Conservation (phyloP, 2,329 filamentous ascomycete genomes). For the Claviceps monticola region DNA sequence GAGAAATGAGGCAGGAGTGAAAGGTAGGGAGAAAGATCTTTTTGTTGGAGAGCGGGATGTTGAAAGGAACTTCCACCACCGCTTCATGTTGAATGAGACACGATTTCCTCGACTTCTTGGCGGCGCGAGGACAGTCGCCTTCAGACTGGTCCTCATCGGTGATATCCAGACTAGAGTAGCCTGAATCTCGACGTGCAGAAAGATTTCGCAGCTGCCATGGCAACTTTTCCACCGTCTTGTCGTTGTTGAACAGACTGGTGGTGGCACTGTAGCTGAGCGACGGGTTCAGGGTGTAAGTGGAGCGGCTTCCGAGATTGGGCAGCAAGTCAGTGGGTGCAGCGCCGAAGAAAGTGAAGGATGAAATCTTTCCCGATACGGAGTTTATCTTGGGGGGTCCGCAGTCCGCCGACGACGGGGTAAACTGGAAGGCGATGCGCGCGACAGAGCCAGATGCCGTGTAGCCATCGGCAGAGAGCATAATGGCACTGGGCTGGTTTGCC, state of each 20-base stretch:
- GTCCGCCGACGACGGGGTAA: slow-evolving; percentile 30
- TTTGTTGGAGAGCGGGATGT: slow-evolving; percentile 30
- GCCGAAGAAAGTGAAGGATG: slow-evolving; percentile 38
- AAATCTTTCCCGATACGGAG: slow-evolving; percentile 34
- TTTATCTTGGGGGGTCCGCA: slow-evolving; percentile 33
- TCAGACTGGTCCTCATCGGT: slow-evolving; percentile 21
- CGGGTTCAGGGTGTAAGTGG: slow-evolving; percentile 24
- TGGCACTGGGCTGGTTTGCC: slow-evolving; percentile 31
- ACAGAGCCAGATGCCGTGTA: slow-evolving; percentile 26
- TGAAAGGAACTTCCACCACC: slow-evolving; percentile 32
- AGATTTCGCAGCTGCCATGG: slow-evolving; percentile 28
- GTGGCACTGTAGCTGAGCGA: slow-evolving; percentile 33
- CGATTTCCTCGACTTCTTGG: slow-evolving; percentile 13
- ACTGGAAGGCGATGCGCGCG: slow-evolving; percentile 32
- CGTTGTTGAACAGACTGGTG: slow-evolving; percentile 25
- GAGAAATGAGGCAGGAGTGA: slow-evolving; percentile 42
- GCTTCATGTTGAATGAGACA: slow-evolving; percentile 26
- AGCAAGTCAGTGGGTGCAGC: slow-evolving; percentile 29
- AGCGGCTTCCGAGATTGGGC: slow-evolving; percentile 36
- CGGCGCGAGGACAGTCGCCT: slow-evolving; percentile 15
- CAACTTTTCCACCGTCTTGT: slow-evolving; percentile 20
- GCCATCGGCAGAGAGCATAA: slow-evolving; percentile 37
- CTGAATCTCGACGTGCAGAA: slow-evolving; percentile 34
- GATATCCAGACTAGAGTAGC: slow-evolving; percentile 32
- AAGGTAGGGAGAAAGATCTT: slow-evolving; percentile 43